Base-by-base conservation (phyloP, 2,329 filamentous ascomycete species). In the Cladosporium sp. region DNA sequence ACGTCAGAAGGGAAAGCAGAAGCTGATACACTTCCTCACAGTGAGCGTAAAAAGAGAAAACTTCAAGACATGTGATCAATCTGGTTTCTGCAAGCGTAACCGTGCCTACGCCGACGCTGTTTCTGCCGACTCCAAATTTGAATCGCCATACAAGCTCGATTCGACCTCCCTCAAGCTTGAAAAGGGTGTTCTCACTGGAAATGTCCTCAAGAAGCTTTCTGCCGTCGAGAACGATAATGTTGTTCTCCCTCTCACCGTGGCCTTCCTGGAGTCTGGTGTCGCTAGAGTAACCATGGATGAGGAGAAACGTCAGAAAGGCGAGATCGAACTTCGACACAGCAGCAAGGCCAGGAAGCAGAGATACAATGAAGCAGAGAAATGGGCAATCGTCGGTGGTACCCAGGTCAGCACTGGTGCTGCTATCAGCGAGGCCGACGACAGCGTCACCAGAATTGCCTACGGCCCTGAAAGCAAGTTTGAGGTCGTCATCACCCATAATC, bases 61-160 rank as follows among this genome's bases (percentile, higher is more conserved):
- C 74, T 99, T 97, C 82, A 99, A 97, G 73, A 96, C 89, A 68
- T 99, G 94, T 78, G 80, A 89, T 66, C 93, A 99, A 73, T 94
- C 93, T 4, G 94, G 94, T 69, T 99, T 99, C 80, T 99, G 94
- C 78, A 94, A 92, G 73, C 89, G 94, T 65, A 97, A 97, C 77
- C 87, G 94, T 73, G 89, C 85, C 39, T 92, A 89, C 72, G 94
- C 94, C 72, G 92, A 97, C 75, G 80, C 84, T 63, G 91, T 87
- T 63, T 76, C 84, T 47, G 78, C 84, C 42, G 77, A 84, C 58
- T 86, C 84, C 61, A 81, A 84, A 8, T 97, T 91, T 89, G 79
- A 80, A 65, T 87, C 91, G 7, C 93, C 93, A 0, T 99, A 97
- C 76, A 80, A 82, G 63, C 81, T 99, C 64, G 80, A 87, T 42